A percentile compares a stretch with the other conserved stretches of the same genome.
Conservation (phyloP, 768 basidiomycete species). For the Boletus rufocinnamomeus region DNA sequence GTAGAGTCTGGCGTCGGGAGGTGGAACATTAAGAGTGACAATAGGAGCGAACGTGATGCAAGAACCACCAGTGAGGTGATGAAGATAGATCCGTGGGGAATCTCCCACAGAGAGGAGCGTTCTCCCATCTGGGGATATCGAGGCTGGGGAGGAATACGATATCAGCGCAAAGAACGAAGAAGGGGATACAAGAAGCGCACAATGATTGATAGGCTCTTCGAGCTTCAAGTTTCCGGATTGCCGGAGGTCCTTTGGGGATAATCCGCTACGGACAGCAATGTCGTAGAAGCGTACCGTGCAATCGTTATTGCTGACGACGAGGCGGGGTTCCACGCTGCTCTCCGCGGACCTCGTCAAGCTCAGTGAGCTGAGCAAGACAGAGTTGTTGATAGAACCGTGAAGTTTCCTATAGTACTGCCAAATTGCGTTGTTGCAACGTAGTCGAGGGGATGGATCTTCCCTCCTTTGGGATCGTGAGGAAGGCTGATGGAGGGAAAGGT, state of each 20-base stretch:
- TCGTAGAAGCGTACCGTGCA: slow-evolving; percentile 79
- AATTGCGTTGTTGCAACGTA: slow-evolving; percentile 19
- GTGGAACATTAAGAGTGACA: slow-evolving; percentile 64
- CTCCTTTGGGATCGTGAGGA: slow-evolving; percentile 26
- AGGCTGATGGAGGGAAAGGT: slow-evolving; percentile 53
- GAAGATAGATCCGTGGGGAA: slow-evolving; percentile 81
- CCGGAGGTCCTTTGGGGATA: slow-evolving; percentile 42
- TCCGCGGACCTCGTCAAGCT: slow-evolving; percentile 60
- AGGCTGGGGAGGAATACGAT: slow-evolving; percentile 50
- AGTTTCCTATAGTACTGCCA: slow-evolving; percentile 63
- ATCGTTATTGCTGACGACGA: slow-evolving; percentile 88
- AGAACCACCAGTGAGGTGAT: slow-evolving; percentile 69
- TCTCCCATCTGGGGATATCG: slow-evolving; percentile 85
- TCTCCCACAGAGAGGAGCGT: slow-evolving; percentile 91
- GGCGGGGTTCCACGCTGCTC: slow-evolving; percentile 70
- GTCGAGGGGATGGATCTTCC: slow-evolving; percentile 15
- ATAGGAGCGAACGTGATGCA: slow-evolving; percentile 65
- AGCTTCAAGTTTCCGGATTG: slow-evolving; percentile 57
- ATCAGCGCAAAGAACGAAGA: slow-evolving; percentile 6
- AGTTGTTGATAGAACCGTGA: slow-evolving; percentile 79
- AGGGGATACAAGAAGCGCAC: slow-evolving; percentile 44
- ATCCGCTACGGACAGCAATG: slow-evolving; percentile 54
- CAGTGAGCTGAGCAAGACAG: slow-evolving; percentile 65
- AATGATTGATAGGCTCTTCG: slow-evolving; percentile 79
- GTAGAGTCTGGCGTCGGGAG: slow-evolving; percentile 47